phyloP scores from a whole-genome alignment of 805 yeast species.

The Wickerhamiella sorbophila region DNA sequence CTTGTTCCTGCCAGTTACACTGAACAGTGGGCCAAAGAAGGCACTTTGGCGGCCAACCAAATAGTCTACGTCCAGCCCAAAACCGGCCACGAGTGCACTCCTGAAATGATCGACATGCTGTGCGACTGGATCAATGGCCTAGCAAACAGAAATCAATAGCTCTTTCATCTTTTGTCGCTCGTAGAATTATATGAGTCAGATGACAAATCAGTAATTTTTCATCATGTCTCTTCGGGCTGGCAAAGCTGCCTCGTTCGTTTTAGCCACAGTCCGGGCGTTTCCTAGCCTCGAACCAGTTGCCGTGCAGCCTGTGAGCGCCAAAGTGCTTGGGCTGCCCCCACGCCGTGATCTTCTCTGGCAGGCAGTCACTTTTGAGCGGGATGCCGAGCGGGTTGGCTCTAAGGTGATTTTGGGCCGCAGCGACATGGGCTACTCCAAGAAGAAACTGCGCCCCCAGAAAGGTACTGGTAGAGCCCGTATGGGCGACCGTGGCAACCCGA shows the following conservation, averaged over 20 bases:
- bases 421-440: conserved; percentile 71
- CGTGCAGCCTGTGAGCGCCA: conserved; percentile 60
- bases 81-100: conserved; percentile 23
- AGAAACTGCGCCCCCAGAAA: conserved; percentile 75
- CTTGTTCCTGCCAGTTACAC: conserved; percentile 26
- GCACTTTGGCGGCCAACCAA: conserved; percentile 12
- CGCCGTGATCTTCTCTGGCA: conserved; percentile 90
- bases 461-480: conserved; percentile 91
- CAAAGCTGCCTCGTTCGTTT: conserved; percentile 49
- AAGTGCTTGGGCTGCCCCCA: conserved; percentile 56
- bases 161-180: not conserved
- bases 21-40: conserved; percentile 20
- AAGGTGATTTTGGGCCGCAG: conserved; percentile 76
- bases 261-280: conserved; percentile 66
- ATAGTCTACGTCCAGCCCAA: conserved; percentile 19
- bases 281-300: conserved; percentile 82
- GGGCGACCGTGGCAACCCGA: conserved; percentile 93
- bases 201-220: not conserved
- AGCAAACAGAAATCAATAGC: not conserved
- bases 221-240: conserved; percentile 14
- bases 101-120: conserved; percentile 19
- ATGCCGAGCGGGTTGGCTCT: conserved; percentile 77
- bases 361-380: conserved; percentile 87
- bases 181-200: not conserved
- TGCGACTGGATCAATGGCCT: conserved; percentile 21